Conservation (phyloP, 2,329 filamentous ascomycete species). For the Xylariaceae sp. region DNA sequence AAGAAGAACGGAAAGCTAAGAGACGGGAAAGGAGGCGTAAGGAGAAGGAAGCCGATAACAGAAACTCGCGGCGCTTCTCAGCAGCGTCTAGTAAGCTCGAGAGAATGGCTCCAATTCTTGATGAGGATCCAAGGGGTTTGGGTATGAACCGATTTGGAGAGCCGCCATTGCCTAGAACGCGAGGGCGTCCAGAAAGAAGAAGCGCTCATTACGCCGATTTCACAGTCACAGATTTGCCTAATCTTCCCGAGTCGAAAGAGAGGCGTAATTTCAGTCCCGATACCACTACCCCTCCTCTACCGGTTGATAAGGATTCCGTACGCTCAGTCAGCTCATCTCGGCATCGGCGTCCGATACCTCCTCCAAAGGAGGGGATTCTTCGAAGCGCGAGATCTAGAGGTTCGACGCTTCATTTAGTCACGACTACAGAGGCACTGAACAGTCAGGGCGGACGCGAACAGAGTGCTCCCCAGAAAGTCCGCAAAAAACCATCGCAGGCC, state of each 20-base stretch:
- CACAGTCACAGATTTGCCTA: conserved; percentile 75
- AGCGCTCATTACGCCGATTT: conserved; percentile 70
- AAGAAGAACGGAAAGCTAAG: conserved; percentile 86
- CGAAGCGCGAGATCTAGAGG: conserved; percentile 75
- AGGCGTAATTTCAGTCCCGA: conserved; percentile 52
- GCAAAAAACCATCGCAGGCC: conserved; percentile 63
- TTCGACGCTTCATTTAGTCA: conserved; percentile 86
- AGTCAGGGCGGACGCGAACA: conserved; percentile 38
- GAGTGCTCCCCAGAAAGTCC: conserved; percentile 51
- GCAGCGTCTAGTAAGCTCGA: conserved; percentile 88
- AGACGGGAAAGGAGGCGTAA: conserved; percentile 81
- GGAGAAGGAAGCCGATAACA: conserved; percentile 82
- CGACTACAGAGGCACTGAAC: conserved; percentile 60
- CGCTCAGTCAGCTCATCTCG: conserved; percentile 79
- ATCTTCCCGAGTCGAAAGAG: conserved; percentile 68
- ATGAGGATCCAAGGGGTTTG: conserved; percentile 70
- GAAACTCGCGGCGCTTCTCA: conserved; percentile 81
- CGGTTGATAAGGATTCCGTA: conserved; percentile 79
- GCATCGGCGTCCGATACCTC: conserved; percentile 76
- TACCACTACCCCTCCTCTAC: conserved; percentile 65
- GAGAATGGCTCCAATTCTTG: conserved; percentile 75
- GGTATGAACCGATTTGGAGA: conserved; percentile 52
- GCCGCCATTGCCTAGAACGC: conserved; percentile 64
- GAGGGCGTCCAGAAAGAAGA: conserved; percentile 79
- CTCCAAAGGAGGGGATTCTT: conserved; percentile 80